Conservation (phyloP, 208 protist genomes). For the Trypanosoma boissoni region DNA sequence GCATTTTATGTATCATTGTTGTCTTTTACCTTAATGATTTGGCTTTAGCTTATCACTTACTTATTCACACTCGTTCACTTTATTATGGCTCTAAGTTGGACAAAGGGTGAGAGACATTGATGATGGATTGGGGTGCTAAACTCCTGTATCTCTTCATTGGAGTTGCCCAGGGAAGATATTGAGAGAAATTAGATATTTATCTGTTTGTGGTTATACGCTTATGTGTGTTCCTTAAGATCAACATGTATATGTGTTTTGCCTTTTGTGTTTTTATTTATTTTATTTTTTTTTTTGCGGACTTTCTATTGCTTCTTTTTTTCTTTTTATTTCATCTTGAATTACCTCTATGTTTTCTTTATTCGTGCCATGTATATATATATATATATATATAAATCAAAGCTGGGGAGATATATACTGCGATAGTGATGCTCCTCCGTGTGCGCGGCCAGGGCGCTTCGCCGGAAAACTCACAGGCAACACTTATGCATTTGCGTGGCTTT, state of each 20-base stretch:
- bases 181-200: conserved; percentile 11
- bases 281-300: conserved; percentile 1
- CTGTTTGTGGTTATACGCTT: conserved; percentile 11
- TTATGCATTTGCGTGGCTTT: conserved; percentile 79
- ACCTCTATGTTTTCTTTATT: conserved; percentile 1
- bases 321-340: not conserved
- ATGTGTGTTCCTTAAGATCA: no score
- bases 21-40: no score
- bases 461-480: conserved; percentile 80
- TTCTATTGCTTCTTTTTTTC: not conserved
- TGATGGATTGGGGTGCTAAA: no score
- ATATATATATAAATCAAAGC: not conserved
- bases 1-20: no score
- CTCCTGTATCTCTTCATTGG: no score
- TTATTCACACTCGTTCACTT: no score
- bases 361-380: not conserved
- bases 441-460: conserved; percentile 72
- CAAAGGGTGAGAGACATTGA: no score
- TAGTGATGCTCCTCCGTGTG: conserved; percentile 72
- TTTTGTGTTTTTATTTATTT: conserved; percentile 18
- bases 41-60: no score
- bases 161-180: no score
- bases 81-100: no score
- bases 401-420: not conserved
- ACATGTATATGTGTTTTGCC: conserved; percentile 15